A percentile compares a stretch with the other conserved stretches of the same genome.
Evolutionary conservation across 306 rosid species (phyloP).

Genomic region (Lagenaria siceraria): DNA sequence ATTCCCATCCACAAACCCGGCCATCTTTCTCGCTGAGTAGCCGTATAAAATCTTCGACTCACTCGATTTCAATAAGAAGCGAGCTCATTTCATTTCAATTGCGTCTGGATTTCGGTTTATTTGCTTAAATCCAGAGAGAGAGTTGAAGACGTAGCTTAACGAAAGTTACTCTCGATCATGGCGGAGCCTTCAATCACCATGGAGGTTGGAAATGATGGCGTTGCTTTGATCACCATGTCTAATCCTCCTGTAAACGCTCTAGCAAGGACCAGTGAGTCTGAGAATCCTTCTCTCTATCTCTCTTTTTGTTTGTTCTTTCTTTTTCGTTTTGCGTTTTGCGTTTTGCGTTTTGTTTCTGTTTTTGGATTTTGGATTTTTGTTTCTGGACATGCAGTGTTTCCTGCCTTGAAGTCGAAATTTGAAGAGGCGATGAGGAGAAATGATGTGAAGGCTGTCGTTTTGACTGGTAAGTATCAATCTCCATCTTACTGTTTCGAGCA

Average conservation of each 20-base stretch:
- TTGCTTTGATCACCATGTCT: constrained; percentile 66
- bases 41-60: background rate
- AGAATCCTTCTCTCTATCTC: background rate
- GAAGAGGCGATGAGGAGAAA: constrained; percentile 60
- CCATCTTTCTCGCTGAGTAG: background rate
- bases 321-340: background rate
- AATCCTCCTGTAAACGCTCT: constrained; percentile 94
- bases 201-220: constrained; percentile 86
- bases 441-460: constrained; percentile 81
- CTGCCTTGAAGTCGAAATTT: constrained; percentile 55
- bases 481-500: background rate
- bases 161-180: constrained; percentile 22
- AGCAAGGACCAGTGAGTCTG: constrained; percentile 47
- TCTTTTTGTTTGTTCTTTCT: background rate
- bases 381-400: constrained; percentile 33
- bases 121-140: background rate
- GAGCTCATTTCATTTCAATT: background rate
- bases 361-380: background rate
- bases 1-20: background rate
- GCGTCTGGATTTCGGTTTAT: background rate
- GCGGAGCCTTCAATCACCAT: constrained; percentile 49
- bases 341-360: background rate
- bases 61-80: background rate
- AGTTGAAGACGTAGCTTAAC: background rate
- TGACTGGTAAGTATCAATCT: constrained; percentile 47